phyloP scores from a whole-genome alignment of 495 filamentous ascomycete genomes.

The Xylaria sp. region DNA sequence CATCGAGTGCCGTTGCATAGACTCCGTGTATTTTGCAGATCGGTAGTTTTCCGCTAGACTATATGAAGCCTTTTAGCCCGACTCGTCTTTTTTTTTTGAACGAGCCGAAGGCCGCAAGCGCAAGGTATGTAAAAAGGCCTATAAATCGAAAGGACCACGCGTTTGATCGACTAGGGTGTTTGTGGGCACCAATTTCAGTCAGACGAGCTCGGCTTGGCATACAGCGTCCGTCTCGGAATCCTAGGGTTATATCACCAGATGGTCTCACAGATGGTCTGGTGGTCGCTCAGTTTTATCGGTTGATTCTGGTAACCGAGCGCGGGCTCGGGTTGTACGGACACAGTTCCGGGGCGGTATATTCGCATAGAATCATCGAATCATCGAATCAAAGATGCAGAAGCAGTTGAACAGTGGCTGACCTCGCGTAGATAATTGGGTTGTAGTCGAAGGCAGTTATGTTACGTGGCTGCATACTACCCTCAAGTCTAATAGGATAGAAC shows the following conservation, averaged over 20 bases:
- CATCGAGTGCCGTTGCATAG: not conserved
- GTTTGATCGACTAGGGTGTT: slow-evolving; percentile 17
- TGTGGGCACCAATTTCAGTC: not conserved
- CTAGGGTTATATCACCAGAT: not conserved
- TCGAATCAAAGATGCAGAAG: not conserved
- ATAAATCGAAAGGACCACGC: slow-evolving; percentile 15
- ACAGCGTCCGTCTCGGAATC: not conserved
- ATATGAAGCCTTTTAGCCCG: not conserved
- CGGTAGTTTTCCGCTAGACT: not conserved
- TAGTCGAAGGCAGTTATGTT: not conserved
- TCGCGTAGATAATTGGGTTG: not conserved
- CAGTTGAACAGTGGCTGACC: not conserved
- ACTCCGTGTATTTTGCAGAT: not conserved
- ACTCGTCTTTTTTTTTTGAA: not conserved
- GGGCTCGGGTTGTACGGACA: not conserved
- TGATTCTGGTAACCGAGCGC: not conserved
- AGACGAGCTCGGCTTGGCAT: slow-evolving; percentile 17
- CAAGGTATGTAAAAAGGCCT: not conserved
- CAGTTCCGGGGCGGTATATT: not conserved
- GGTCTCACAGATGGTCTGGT: slow-evolving; percentile 6
- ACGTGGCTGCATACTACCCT: not conserved
- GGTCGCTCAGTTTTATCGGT: not conserved
- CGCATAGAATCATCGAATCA: not conserved
- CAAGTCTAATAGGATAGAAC: not conserved
- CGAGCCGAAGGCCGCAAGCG: not conserved